Evolutionary conservation across 2,329 filamentous ascomycete genomes (phyloP).

Genomic region (Allantophomopsis lycopodina): DNA sequence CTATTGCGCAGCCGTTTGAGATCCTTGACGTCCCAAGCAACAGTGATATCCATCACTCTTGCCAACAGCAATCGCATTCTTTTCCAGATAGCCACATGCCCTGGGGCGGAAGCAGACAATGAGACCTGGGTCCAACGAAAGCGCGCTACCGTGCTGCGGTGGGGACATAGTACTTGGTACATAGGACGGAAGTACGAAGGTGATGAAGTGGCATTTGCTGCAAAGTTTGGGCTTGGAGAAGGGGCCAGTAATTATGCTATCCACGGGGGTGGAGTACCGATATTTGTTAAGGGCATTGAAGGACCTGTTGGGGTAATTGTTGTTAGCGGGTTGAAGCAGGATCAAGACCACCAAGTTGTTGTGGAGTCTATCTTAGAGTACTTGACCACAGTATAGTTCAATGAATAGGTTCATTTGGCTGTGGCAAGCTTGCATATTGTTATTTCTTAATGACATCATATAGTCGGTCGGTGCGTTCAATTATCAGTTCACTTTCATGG

Average conservation of each 20-base stretch:
- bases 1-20: slow-evolving; percentile 50
- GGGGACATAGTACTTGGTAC: slow-evolving; percentile 56
- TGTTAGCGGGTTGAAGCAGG: slow-evolving; percentile 62
- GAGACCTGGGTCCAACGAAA: slow-evolving; percentile 60
- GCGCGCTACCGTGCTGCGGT: slow-evolving; percentile 57
- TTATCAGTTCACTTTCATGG: too few relatives aligned
- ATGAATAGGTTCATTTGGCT: too few relatives aligned
- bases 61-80: slow-evolving; percentile 43
- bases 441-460: too few relatives aligned
- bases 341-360: slow-evolving; percentile 66
- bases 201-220: slow-evolving; percentile 49
- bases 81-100: slow-evolving; percentile 55
- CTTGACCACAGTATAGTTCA: too few relatives aligned
- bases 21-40: slow-evolving; percentile 35
- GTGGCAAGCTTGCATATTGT: too few relatives aligned
- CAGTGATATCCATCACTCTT: slow-evolving; percentile 51
- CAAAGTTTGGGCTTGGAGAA: slow-evolving; percentile 49
- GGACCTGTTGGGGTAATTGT: slow-evolving; percentile 64
- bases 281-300: slow-evolving; percentile 60
- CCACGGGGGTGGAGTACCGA: slow-evolving; percentile 64
- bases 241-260: slow-evolving; percentile 54
- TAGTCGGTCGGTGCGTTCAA: too few relatives aligned
- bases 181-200: slow-evolving; percentile 53
- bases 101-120: slow-evolving; percentile 58
- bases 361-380: slow-evolving; percentile 41